Percentiles rank a stretch among this genome's conserved stretches.
Conservation (phyloP, 1,284 basidiomycete species). For the Macrocystidia cucumis region DNA sequence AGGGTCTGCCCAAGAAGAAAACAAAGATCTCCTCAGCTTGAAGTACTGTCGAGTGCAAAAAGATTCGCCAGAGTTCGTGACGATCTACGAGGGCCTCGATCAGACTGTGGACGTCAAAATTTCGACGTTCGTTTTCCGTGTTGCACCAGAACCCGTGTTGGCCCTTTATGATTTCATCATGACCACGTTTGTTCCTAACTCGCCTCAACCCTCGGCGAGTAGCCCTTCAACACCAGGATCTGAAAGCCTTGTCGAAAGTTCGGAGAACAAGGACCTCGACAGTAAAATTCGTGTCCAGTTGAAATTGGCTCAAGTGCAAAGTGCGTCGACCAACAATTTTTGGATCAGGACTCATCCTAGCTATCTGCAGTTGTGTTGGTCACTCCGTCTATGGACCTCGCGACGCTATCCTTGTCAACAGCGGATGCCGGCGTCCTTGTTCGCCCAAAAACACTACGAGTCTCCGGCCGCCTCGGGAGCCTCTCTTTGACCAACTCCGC, state of each 20-base stretch:
- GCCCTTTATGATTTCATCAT: constrained; percentile 97
- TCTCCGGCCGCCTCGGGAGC: constrained; percentile 83
- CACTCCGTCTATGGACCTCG: constrained; percentile 68
- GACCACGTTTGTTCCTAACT: constrained; percentile 80
- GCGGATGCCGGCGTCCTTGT: constrained; percentile 85
- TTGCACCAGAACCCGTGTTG: constrained; percentile 89
- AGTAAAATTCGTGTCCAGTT: constrained; percentile 81
- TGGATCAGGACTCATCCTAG: constrained; percentile 10
- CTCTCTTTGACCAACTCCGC: constrained; percentile 83
- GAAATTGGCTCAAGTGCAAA: constrained; percentile 83
- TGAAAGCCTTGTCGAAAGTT: too few relatives aligned
- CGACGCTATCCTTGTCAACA: constrained; percentile 87
- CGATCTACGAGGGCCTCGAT: constrained; percentile 82
- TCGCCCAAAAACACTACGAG: constrained; percentile 67
- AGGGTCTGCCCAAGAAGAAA: constrained; percentile 34
- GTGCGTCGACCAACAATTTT: constrained; percentile 31
- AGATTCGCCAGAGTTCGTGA: constrained; percentile 83
- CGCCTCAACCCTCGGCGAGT: constrained; percentile 9
- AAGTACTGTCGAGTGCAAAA: constrained; percentile 79
- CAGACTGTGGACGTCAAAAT: constrained; percentile 86
- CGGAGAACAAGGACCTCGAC: constrained; percentile 6
- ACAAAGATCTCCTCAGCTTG: constrained; percentile 78
- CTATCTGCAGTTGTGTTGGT: constrained; percentile 66
- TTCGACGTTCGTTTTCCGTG: constrained; percentile 89
- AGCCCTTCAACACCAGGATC: background rate